Conservation (phyloP, 139 green algal species). For the Closterium sp. region DNA sequence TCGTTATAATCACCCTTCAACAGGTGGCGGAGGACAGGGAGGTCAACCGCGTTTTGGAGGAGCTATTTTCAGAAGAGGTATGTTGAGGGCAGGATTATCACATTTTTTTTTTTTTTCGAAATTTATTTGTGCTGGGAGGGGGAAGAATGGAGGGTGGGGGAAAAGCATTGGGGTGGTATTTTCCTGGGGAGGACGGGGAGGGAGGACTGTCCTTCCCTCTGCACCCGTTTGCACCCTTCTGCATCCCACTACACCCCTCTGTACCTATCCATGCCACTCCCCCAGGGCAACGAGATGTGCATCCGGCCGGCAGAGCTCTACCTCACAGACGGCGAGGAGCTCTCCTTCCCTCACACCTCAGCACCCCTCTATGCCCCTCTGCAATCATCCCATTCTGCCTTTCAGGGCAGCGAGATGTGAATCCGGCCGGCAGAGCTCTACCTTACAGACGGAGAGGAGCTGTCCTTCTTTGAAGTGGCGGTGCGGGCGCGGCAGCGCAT, state of each 20-base stretch:
- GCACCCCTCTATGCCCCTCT: neutral
- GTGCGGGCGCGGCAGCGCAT: slow-evolving; percentile 11
- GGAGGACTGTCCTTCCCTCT: no score
- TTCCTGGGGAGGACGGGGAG: neutral
- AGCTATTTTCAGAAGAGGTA: slow-evolving; percentile 59
- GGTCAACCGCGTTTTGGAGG: slow-evolving; percentile 60
- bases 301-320: slow-evolving; percentile 52
- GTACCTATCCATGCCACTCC: no score
- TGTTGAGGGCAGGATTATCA: no score
- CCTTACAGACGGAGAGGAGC: slow-evolving; percentile 25
- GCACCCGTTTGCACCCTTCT: no score
- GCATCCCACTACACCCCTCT: no score
- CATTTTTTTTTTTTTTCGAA: no score
- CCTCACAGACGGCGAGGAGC: slow-evolving; percentile 26
- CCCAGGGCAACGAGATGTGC: slow-evolving; percentile 61
- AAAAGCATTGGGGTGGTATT: neutral
- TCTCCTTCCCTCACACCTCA: neutral
- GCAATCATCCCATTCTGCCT: neutral
- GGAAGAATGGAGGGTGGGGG: neutral
- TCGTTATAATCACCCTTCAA: no score
- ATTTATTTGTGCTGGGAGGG: no score
- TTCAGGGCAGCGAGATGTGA: slow-evolving; percentile 22
- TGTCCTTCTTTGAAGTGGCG: slow-evolving; percentile 59
- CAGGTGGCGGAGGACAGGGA: slow-evolving; percentile 54
- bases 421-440: slow-evolving; percentile 52